phyloP scores from a whole-genome alignment of 192 early-diverging fungal genomes.

The Coemansia brasiliensis region DNA sequence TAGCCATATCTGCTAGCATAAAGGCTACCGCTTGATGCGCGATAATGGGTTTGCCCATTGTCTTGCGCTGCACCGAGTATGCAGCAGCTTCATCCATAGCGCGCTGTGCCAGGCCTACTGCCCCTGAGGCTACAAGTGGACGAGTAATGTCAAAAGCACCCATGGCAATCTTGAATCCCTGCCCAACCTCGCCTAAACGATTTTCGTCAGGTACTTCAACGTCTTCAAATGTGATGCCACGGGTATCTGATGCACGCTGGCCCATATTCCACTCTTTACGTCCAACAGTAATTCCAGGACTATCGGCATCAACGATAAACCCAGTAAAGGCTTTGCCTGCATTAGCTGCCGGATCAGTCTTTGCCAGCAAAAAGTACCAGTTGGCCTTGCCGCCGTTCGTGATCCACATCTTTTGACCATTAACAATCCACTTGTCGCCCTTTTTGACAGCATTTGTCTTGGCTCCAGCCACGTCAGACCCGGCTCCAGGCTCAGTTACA shows the following conservation, averaged over 20 bases:
- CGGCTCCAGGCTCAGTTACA: slow-evolving; percentile 79
- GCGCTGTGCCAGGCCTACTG: slow-evolving; percentile 86
- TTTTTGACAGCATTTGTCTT: slow-evolving; percentile 70
- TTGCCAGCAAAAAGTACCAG: slow-evolving; percentile 95
- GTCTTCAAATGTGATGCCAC: slow-evolving; percentile 84
- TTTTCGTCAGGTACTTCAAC: slow-evolving; percentile 82
- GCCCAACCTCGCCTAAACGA: slow-evolving; percentile 66
- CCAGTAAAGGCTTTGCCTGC: slow-evolving; percentile 91
- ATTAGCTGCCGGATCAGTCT: slow-evolving; percentile 75
- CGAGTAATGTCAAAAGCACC: slow-evolving; percentile 93
- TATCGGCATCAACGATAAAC: slow-evolving; percentile 91
- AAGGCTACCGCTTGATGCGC: slow-evolving; percentile 91
- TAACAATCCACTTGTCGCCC: slow-evolving; percentile 79
- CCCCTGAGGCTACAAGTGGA: slow-evolving; percentile 84
- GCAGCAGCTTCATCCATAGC: slow-evolving; percentile 90
- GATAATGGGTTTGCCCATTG: slow-evolving; percentile 89
- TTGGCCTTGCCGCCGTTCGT: slow-evolving; percentile 96
- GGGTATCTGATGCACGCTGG: slow-evolving; percentile 90
- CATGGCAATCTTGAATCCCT: slow-evolving; percentile 98
- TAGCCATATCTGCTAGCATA: slow-evolving; percentile 97
- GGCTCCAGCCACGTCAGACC: slow-evolving; percentile 73
- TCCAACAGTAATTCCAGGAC: slow-evolving; percentile 85
- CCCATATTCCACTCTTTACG: slow-evolving; percentile 98
- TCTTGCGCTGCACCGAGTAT: slow-evolving; percentile 89
- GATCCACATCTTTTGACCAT: slow-evolving; percentile 98